Evolutionary conservation across 1,139 yeast genomes (phyloP), one percentile per base, ranked within the genome.

Genomic region (Ogataea hybrid): DNA sequence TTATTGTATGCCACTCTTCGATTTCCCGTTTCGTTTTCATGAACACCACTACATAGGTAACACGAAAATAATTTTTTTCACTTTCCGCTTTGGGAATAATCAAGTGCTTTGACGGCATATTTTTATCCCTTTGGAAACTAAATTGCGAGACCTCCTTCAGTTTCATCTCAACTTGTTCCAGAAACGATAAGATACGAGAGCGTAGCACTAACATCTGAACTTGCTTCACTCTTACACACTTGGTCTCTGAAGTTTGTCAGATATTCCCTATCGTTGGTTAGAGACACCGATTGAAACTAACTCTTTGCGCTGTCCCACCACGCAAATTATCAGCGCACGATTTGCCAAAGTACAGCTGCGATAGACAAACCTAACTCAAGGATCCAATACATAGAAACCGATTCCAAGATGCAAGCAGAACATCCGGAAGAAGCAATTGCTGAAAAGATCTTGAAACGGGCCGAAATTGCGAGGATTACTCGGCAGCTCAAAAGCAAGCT

Each of bases 401-500:
- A 18, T 5, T 11, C 20, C 11, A n/a, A 29, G 9, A 37, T 42
- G 41, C 32, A 28, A 22, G 5, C 30, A 14, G 46, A 51, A 44
- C 39, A 43, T 23, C 52, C 51, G 30, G 71, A 68, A 43, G 68
- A 67, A 37, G 52, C 58, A 18, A 67, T 67, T 12, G 70, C 71
- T 14, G 68, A 67, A 42, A 65, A 61, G 45, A 67, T 68, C 33
- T 52, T 68, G 37, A 67, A 67, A 44, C 57, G 71, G 39, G 73
- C 69, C 3, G 71, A 68, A 44, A 58, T 68, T 5, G 69, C 71
- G 6, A 61, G 70, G 41, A 63, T 68, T 41, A 65, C 73, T 2
- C 54, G 71, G 42, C 71, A 67, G 46, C 50, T 68, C 18, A 67
- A 66, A 48, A 56, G 64, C 8, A 61, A 67, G 43, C 51, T 68